Evolutionary conservation across 495 filamentous ascomycete species (phyloP), one percentile per base, ranked within the genome.

Genomic region (Daldinia decipiens): DNA sequence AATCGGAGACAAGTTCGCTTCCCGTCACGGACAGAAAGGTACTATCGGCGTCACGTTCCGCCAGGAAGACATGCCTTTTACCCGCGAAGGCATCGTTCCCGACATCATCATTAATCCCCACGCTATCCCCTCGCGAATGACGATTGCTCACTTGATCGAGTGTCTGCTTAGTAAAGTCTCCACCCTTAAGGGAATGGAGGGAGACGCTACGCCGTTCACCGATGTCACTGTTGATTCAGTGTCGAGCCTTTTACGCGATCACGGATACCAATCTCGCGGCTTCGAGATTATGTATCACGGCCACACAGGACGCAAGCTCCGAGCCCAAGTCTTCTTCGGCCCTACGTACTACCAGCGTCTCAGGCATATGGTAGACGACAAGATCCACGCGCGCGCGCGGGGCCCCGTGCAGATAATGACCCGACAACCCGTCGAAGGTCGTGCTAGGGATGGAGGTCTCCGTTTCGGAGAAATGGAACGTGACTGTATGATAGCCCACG

Each of bases 401-500:
- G 95, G 95, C 19, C 95, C 95, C 7, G 91, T 97, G 29, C 96
- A 98, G 84, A 99, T 99, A 73, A 86, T 99, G 79, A 99, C 95
- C 0, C 86, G 96, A 32, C 95, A 99, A 82, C 95, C 95, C n/a
- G 95, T 98, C 11, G 95, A 99, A 79, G 95, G 95, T 88, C 89
- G 95, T 85, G 96, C 95, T 0, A 87, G 95, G 83, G 95, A 99
- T 79, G 95, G 95, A 86, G 95, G 95, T 83, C 87, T 99, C 51
- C 93, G 95, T 75, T 99, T 99, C 87, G 95, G 95, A 88, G 95
- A 99, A 86, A 99, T 99, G 95, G 95, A 99, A 82, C 94, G 95
- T 79, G 95, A 99, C 87, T 99, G 95, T 82, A 98, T 99, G 96
- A 98, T 99, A 80, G 91, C 96, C 31, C 96, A 99, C 80, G 95